phyloP scores from a whole-genome alignment of 73 alveolate species.

The Paramecium primaurelia region DNA sequence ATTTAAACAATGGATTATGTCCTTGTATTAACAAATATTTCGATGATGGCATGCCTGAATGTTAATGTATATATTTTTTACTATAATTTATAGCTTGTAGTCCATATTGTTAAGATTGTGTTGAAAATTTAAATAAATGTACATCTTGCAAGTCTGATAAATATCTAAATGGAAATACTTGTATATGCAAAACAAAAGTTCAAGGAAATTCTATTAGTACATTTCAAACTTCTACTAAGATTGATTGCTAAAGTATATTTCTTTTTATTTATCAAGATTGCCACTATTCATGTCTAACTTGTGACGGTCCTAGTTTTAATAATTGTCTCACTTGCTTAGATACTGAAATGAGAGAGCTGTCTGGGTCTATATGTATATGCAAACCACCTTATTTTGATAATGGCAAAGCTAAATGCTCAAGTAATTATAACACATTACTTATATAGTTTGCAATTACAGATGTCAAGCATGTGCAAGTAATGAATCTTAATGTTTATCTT shows the following conservation, averaged over 20 bases:
- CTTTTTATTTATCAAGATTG: neutral
- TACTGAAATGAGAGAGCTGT: neutral
- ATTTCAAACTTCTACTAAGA: neutral
- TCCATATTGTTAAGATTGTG: neutral
- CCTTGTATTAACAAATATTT: neutral
- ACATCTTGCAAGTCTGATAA: neutral
- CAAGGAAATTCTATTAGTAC: neutral
- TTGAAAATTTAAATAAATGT: neutral
- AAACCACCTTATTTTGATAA: neutral
- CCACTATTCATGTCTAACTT: neutral
- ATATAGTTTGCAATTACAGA: neutral
- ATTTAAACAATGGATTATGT: neutral
- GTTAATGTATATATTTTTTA: neutral
- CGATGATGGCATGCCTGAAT: neutral
- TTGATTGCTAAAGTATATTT: neutral
- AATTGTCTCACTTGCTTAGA: neutral
- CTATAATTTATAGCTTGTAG: neutral
- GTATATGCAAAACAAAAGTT: neutral
- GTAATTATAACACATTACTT: neutral
- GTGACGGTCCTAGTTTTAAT: neutral
- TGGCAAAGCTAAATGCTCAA: neutral
- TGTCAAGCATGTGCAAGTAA: neutral
- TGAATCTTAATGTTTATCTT: neutral
- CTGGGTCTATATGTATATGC: neutral
- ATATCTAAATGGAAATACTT: neutral